phyloP scores from a whole-genome alignment of 202 grass and related monocot species.

The Carex sylvatica region DNA sequence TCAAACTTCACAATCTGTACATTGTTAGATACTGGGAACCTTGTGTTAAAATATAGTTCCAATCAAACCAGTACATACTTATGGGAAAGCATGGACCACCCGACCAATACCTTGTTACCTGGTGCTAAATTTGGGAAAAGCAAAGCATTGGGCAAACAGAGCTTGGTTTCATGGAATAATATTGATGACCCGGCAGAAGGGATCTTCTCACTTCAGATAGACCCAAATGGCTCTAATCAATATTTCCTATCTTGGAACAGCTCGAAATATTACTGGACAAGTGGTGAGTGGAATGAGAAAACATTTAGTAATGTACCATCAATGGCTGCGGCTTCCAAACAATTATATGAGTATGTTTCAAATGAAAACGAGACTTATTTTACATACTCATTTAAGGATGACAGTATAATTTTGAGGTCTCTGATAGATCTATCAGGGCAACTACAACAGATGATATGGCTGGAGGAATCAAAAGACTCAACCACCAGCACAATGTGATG shows the following conservation, averaged over 20 bases:
- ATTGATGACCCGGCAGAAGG: conserved; percentile 28
- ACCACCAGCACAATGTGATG: neutral
- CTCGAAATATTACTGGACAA: conserved; percentile 17
- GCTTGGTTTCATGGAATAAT: conserved; percentile 34
- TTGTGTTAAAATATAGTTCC: neutral
- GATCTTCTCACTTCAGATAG: conserved; percentile 14
- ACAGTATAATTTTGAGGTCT: conserved; percentile 9
- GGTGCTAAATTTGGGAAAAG: conserved; percentile 30
- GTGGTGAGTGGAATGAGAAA: conserved; percentile 27
- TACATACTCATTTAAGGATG: conserved; percentile 30
- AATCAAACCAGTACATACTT: neutral
- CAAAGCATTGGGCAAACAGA: conserved; percentile 26
- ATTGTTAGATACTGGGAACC: conserved; percentile 45
- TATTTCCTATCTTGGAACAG: conserved; percentile 32
- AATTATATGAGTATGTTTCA: conserved; percentile 18
- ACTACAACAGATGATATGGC: neutral
- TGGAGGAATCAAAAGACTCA: neutral
- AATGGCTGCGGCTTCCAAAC: no score
- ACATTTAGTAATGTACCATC: neutral
- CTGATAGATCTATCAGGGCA: neutral
- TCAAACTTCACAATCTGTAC: neutral
- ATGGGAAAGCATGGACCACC: conserved; percentile 69
- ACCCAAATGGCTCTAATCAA: conserved; percentile 22
- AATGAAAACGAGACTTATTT: conserved; percentile 26
- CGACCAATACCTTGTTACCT: conserved; percentile 39